A percentile compares a stretch with the other conserved stretches of the same genome.
phyloP scores from a whole-genome alignment of 2,329 filamentous ascomycete species.

The Sarocladium oryzae region DNA sequence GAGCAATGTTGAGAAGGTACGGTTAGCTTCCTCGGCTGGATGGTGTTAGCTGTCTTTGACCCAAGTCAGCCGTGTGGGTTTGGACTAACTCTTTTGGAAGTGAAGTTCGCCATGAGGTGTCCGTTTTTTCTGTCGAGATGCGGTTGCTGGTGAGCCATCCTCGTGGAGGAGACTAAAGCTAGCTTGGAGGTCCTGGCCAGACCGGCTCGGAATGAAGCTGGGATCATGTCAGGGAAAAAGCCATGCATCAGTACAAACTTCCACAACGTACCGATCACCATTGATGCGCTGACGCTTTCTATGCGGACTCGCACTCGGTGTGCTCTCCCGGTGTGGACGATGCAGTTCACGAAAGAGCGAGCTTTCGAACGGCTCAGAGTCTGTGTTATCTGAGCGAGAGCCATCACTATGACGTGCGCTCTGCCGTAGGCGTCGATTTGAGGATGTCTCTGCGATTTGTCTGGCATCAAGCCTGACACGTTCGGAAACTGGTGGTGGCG shows the following conservation, averaged over 20 bases:
- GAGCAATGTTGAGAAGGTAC: slow-evolving; percentile 81
- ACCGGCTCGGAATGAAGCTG: slow-evolving; percentile 92
- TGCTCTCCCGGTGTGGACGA: slow-evolving; percentile 44
- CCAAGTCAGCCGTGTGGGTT: neutral
- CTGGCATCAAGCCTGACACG: slow-evolving; percentile 36
- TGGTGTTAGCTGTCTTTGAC: slow-evolving; percentile 8
- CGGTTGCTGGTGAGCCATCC: slow-evolving; percentile 86
- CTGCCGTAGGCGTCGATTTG: slow-evolving; percentile 28
- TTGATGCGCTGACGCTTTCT: slow-evolving; percentile 55
- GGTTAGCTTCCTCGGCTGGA: slow-evolving; percentile 83
- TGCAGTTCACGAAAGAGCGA: slow-evolving; percentile 47
- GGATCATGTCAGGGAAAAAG: slow-evolving; percentile 12
- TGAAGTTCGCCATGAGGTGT: slow-evolving; percentile 85
- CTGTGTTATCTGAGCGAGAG: slow-evolving; percentile 26
- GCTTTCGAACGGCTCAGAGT: slow-evolving; percentile 43
- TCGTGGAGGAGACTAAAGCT: slow-evolving; percentile 90
- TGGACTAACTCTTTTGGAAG: slow-evolving; percentile 75
- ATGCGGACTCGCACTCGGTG: slow-evolving; percentile 47
- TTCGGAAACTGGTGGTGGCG: slow-evolving; percentile 39
- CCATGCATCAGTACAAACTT: neutral
- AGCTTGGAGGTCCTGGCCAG: slow-evolving; percentile 87
- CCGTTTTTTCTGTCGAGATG: slow-evolving; percentile 77
- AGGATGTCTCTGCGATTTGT: slow-evolving; percentile 28
- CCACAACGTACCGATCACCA: slow-evolving; percentile 47
- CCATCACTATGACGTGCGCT: slow-evolving; percentile 29